A percentile compares a stretch with the other conserved stretches of the same genome.
Evolutionary conservation across 139 green algal genomes (phyloP).

Genomic region (Chlorella sorokiniana): DNA sequence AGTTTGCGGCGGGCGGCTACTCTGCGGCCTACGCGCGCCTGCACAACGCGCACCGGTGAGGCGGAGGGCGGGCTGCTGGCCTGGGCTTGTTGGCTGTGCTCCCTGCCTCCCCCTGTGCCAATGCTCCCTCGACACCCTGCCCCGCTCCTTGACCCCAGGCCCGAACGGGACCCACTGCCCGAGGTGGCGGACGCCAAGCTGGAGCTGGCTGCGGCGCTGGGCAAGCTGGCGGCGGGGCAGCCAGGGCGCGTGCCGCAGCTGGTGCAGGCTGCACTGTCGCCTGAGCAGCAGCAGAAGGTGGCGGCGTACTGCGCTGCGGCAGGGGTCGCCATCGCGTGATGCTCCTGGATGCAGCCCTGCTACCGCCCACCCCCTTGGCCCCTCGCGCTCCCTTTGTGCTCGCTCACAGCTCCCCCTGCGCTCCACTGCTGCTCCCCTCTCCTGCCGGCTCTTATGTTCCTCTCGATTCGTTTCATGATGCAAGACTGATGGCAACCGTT

Average conservation of each 20-base stretch:
- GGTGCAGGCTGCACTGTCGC: constrained; percentile 18
- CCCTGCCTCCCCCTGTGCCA: not conserved
- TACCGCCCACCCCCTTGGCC: too few species aligned
- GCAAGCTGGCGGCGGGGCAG: constrained; percentile 1
- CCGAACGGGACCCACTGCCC: constrained; percentile 46
- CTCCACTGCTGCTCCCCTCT: too few species aligned
- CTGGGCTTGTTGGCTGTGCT: not conserved
- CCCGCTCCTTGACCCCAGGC: not conserved
- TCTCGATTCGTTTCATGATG: not conserved
- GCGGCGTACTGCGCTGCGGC: constrained; percentile 31
- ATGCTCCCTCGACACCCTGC: not conserved
- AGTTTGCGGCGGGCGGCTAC: constrained; percentile 60
- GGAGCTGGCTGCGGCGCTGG: constrained; percentile 54
- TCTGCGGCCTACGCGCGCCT: constrained; percentile 80
- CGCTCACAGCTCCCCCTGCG: not conserved
- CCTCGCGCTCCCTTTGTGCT: not conserved
- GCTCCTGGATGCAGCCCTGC: not conserved
- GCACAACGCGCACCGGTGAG: constrained; percentile 68
- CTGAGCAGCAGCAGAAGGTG: constrained; percentile 47
- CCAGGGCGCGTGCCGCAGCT: constrained; percentile 43
- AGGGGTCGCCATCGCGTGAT: constrained; percentile 40
- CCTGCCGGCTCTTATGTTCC: too few species aligned
- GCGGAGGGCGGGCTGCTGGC: not conserved
- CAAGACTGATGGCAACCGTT: not conserved
- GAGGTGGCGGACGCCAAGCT: constrained; percentile 50